phyloP scores from a whole-genome alignment of 2,329 filamentous ascomycete species.

The Botryotinia calthae region DNA sequence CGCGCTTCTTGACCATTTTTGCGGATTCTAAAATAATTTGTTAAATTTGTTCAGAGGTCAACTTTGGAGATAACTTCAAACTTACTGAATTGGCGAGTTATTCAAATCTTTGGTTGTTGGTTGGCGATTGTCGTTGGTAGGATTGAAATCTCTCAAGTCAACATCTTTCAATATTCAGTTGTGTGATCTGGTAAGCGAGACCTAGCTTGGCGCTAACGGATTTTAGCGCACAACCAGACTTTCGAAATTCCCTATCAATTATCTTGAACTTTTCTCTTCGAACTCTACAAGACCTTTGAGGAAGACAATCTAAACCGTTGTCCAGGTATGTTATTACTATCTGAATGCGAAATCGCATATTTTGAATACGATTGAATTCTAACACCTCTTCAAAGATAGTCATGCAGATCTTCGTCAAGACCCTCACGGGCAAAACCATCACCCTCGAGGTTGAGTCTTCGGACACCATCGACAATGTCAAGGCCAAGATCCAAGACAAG shows the following conservation, averaged over 20 bases:
- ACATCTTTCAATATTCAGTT: constrained; percentile 16
- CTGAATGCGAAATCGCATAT: neutral
- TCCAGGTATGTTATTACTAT: constrained; percentile 33
- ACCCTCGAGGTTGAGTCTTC: constrained; percentile 99
- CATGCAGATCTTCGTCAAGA: constrained; percentile 58
- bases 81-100: constrained; percentile 28
- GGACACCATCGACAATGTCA: constrained; percentile 99
- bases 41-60: constrained; percentile 3
- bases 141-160: constrained; percentile 5
- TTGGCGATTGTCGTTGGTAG: constrained; percentile 20
- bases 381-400: constrained; percentile 45
- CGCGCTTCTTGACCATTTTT: constrained; percentile 72
- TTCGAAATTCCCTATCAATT: constrained; percentile 10
- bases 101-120: constrained; percentile 27
- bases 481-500: constrained; percentile 98
- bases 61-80: neutral
- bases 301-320: constrained; percentile 37
- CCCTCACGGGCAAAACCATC: constrained; percentile 99
- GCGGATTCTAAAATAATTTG: constrained; percentile 48
- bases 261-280: constrained; percentile 19
- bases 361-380: neutral
- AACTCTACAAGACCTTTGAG: constrained; percentile 30
- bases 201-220: constrained; percentile 12
- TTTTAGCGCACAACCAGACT: constrained; percentile 17
- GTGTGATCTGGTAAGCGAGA: constrained; percentile 22